Percentiles rank a stretch among this genome's conserved stretches.
Evolutionary conservation across 768 basidiomycete genomes (phyloP).

Genomic region (Jaapia argillacea): DNA sequence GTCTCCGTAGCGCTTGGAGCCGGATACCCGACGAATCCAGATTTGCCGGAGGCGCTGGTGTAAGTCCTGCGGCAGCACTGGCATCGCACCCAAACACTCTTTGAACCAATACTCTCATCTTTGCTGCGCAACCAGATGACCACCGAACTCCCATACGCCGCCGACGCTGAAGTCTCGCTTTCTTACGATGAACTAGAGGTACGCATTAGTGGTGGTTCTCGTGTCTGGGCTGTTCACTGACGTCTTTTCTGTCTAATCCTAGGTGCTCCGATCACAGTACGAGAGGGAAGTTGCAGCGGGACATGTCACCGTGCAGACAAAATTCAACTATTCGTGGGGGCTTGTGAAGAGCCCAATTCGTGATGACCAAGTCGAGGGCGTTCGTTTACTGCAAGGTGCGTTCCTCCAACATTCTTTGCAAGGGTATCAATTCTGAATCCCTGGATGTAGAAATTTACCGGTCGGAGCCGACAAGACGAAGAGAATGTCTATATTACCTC

Average conservation of each 20-base stretch:
- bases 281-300: constrained; percentile 76
- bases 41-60: too few species aligned
- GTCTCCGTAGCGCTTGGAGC: too few species aligned
- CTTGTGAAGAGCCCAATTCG: constrained; percentile 83
- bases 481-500: constrained; percentile 96
- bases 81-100: too few species aligned
- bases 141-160: constrained; percentile 90
- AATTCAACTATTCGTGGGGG: constrained; percentile 98
- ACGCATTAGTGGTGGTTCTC: constrained; percentile 5
- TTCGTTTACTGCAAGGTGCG: constrained; percentile 81
- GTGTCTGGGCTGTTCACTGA: background rate
- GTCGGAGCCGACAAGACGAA: constrained; percentile 70
- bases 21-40: too few species aligned
- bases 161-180: constrained; percentile 85
- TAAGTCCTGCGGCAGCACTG: too few species aligned
- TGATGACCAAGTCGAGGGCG: constrained; percentile 87
- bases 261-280: constrained; percentile 85
- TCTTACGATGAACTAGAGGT: constrained; percentile 89
- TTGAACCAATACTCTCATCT: too few species aligned
- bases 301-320: constrained; percentile 89
- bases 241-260: background rate
- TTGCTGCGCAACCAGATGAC: too few species aligned
- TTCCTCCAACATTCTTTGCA: background rate
- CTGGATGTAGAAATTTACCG: constrained; percentile 74
- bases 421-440: background rate